These are phyloP conservation scores for Westerdykella ornata DNA, from an alignment of 2,329 filamentous ascomycete genomes.

Conservation along the genomic window DNA sequence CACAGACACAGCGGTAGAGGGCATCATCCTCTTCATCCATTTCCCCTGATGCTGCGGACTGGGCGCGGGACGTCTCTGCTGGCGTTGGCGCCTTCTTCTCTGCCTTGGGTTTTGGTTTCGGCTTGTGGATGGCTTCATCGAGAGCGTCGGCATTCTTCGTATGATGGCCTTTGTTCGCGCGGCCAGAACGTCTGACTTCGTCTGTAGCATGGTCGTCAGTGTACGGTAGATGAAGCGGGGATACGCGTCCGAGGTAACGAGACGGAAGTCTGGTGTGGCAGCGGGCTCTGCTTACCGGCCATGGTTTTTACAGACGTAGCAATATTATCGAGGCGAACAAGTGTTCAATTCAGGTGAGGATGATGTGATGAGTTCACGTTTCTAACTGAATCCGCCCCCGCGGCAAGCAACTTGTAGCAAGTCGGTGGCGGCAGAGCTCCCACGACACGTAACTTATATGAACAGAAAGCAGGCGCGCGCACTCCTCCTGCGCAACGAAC, in stretches of 20 bases:
- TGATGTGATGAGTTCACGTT: too few relatives aligned
- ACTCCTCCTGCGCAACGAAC: conserved; percentile 2
- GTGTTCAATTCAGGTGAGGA: conserved; percentile 21
- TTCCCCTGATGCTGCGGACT: conserved; percentile 30
- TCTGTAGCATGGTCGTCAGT: conserved; percentile 44
- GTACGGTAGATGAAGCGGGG: conserved; percentile 7
- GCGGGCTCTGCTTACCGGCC: conserved; percentile 53
- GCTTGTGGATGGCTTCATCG: conserved; percentile 37
- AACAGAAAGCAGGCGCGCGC: conserved; percentile 5
- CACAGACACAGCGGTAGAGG: conserved; percentile 89
- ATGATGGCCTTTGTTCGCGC: conserved; percentile 94
- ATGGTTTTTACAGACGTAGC: conserved; percentile 36
- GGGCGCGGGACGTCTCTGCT: conserved; percentile 33
- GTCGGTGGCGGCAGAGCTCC: too few relatives aligned
- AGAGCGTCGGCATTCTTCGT: conserved; percentile 69
- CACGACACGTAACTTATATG: too few relatives aligned
- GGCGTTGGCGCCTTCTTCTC: conserved; percentile 37
- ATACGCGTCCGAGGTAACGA: not conserved
- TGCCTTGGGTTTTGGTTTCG: conserved; percentile 39
- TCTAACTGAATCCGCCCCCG: too few relatives aligned
- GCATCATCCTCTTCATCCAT: conserved; percentile 58
- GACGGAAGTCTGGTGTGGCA: conserved; percentile 13
- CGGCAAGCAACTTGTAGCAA: too few relatives aligned
- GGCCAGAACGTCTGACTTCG: conserved; percentile 87
- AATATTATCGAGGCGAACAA: conserved; percentile 28